These are phyloP conservation scores for Endocarpon pusillum DNA, from an alignment of 495 filamentous ascomycete species.

Conservation along the genomic window DNA sequence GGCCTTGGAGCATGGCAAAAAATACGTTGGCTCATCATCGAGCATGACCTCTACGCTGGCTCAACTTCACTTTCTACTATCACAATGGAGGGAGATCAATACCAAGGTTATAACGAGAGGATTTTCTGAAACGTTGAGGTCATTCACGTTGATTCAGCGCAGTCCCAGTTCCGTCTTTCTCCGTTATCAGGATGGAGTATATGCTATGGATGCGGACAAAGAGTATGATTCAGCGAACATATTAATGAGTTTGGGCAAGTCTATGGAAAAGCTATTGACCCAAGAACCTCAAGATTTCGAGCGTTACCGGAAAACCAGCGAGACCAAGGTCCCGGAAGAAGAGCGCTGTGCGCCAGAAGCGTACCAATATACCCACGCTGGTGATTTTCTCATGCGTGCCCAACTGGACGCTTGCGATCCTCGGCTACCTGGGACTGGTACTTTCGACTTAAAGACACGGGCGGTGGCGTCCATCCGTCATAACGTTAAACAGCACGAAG, in stretches of 20 bases:
- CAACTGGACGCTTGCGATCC: constrained; percentile 87
- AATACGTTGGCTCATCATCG: constrained; percentile 87
- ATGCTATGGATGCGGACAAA: constrained; percentile 97
- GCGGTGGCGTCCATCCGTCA: constrained; percentile 84
- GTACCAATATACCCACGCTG: constrained; percentile 73
- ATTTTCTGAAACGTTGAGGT: constrained; percentile 39
- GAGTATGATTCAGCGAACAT: constrained; percentile 75
- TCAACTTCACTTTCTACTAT: constrained; percentile 89
- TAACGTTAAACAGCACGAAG: constrained; percentile 51
- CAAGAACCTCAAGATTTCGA: constrained; percentile 66
- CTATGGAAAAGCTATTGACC: constrained; percentile 93
- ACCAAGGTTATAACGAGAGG: constrained; percentile 40
- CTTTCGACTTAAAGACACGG: constrained; percentile 94
- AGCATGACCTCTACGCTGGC: constrained; percentile 79
- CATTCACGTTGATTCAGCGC: constrained; percentile 54
- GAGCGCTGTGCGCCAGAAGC: constrained; percentile 50
- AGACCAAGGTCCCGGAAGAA: constrained; percentile 45
- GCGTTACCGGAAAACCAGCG: constrained; percentile 51
- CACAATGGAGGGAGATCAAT: constrained; percentile 61
- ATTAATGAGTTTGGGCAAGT: constrained; percentile 76
- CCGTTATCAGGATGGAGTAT: constrained; percentile 64
- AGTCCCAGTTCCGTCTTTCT: constrained; percentile 69
- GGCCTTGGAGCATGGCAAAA: constrained; percentile 50
- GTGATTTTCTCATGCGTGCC: constrained; percentile 90
- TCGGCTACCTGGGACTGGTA: constrained; percentile 73